phyloP scores from a whole-genome alignment of 2,329 filamentous ascomycete genomes.

The Microcera coccophila region DNA sequence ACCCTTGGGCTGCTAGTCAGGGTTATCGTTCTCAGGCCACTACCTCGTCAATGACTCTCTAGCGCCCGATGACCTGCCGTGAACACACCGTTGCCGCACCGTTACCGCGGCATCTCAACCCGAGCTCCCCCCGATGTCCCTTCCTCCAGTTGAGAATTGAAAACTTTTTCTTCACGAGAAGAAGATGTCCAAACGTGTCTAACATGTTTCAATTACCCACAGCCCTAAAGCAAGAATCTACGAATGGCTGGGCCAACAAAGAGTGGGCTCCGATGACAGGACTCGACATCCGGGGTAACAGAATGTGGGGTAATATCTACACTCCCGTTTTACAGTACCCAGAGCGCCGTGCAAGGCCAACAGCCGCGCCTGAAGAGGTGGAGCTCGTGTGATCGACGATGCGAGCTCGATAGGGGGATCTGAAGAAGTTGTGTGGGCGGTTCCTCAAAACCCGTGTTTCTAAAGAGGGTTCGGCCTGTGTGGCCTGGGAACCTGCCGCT shows the following conservation, averaged over 20 bases:
- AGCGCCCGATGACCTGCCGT: not conserved
- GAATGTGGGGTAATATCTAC: constrained; percentile 17
- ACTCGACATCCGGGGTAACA: constrained; percentile 19
- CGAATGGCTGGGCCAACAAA: not conserved
- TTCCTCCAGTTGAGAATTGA: too few relatives aligned
- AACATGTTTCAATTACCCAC: not conserved
- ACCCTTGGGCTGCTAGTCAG: not conserved
- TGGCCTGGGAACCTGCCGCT: not conserved
- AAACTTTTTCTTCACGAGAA: too few relatives aligned
- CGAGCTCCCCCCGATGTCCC: not conserved
- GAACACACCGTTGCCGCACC: not conserved
- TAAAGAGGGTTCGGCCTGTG: too few relatives aligned
- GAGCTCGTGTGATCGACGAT: not conserved
- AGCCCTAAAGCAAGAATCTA: not conserved
- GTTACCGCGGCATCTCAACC: not conserved
- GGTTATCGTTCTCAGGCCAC: not conserved
- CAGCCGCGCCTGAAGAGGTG: not conserved
- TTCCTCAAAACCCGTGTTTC: too few relatives aligned
- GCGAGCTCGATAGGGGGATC: too few relatives aligned
- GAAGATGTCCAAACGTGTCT: too few relatives aligned
- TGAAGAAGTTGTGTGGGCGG: too few relatives aligned
- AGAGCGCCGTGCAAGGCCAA: not conserved
- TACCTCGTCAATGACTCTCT: not conserved
- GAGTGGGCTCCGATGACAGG: constrained; percentile 2
- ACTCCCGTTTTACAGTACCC: too few relatives aligned